Base-by-base conservation (phyloP, 305 asterid species). In the Striga hermonthica region DNA sequence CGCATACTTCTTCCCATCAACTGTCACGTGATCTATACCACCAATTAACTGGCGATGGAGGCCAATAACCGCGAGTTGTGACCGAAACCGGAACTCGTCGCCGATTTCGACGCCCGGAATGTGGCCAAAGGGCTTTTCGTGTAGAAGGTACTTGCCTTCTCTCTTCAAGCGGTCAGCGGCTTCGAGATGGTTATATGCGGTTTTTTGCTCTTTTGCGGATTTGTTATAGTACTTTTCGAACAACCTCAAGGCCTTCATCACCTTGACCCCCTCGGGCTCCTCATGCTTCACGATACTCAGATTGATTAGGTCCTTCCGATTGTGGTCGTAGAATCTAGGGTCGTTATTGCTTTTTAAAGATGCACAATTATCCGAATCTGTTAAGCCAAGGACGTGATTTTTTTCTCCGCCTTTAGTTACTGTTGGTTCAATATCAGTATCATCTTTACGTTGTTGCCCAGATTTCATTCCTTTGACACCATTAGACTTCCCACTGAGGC, bases 61-160 rank as follows among this genome's bases (percentile, higher is more conserved):
- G 9, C 95, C 95, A 12, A 81, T 79, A 55, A 86, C 53, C 68
- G 88, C 80, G 55, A 86, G 64, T 76, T 86, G 89, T 84, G 85
- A 83, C 67, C 95, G 75, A 64, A 85, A 80, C 65, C 71, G 85
- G 79, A 87, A 87, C 59, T 81, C 78, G 69, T 87, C 95, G 5
- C 95, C 92, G 11, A 87, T 81, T 69, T 77, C 86, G 55, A 87
- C 67, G 55, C 95, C 95, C 0, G 92, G 92, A 6, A 85, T 83
- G 64, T 73, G 79, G 3, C 95, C 95, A 52, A 81, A 64, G 79
- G 81, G 73, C 80, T 82, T 87, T 7, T 22, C 14, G 0, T 12
- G 39, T 4, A 4, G 10, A 22, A 54, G 10, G 5, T 3, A 54
- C 13, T 28, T 54, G 0, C 60, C 60, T 28, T 54, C 14, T 3